These are phyloP conservation scores for Millerago galiae DNA, from an alignment of 805 yeast genomes.

Conservation along the genomic window DNA sequence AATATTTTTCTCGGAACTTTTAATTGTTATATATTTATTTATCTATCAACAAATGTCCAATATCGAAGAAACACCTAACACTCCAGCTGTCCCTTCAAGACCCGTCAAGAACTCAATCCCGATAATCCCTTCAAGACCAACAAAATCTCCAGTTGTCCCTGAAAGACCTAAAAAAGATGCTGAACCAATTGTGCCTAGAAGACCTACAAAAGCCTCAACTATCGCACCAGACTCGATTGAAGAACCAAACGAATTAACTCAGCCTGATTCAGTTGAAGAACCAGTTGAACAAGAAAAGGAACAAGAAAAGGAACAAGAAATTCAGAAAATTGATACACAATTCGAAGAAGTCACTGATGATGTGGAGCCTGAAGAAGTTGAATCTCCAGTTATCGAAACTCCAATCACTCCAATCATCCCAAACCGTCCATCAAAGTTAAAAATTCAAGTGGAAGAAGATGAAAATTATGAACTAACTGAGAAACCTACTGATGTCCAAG, in stretches of 20 bases:
- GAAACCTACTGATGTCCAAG: too few relatives aligned
- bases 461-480: neutral
- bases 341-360: neutral
- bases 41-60: neutral
- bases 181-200: neutral
- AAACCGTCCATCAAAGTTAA: neutral
- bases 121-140: slow-evolving; percentile 3
- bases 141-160: neutral
- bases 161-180: neutral
- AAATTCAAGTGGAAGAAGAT: too few relatives aligned
- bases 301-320: too few relatives aligned
- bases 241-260: too few relatives aligned
- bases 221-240: too few relatives aligned
- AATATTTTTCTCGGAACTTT: neutral
- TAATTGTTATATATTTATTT: neutral
- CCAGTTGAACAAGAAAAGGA: too few relatives aligned
- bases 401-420: neutral
- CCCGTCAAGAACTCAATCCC: slow-evolving; percentile 10
- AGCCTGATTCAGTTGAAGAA: too few relatives aligned
- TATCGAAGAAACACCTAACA: neutral
- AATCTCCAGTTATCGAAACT: slow-evolving; percentile 1
- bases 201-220: neutral
- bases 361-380: neutral
- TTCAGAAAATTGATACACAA: neutral
- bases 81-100: slow-evolving; percentile 18